These are phyloP conservation scores for Pichia sp. DNA, from an alignment of 1,139 yeast species.

Conservation along the genomic window DNA sequence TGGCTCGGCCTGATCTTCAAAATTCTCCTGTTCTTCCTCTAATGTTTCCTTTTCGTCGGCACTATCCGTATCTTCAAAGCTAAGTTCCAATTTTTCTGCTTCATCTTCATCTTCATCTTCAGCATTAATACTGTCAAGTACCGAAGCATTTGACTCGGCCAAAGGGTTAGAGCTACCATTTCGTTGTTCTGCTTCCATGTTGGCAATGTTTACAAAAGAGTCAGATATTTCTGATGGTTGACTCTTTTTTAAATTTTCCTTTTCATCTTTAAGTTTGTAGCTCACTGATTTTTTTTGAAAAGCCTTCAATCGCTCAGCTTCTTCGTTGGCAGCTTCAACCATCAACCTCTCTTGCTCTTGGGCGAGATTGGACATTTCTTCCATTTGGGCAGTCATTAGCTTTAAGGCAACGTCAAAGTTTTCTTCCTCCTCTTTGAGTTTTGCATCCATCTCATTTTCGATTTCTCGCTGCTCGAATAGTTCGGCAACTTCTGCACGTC, in stretches of 20 bases:
- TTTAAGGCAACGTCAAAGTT: neutral
- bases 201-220: neutral
- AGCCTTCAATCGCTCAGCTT: neutral
- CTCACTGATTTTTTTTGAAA: neutral
- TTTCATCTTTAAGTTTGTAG: neutral
- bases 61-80: conserved; percentile 4
- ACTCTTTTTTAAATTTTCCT: neutral
- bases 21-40: neutral
- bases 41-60: conserved; percentile 5
- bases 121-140: no score
- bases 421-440: conserved; percentile 2
- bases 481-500: conserved; percentile 1
- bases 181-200: neutral
- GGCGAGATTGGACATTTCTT: conserved; percentile 5
- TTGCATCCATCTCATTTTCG: conserved; percentile 7
- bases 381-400: conserved; percentile 1
- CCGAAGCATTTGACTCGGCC: no score
- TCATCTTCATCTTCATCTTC: neutral
- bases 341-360: conserved; percentile 1
- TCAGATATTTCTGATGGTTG: neutral
- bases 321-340: conserved; percentile 7
- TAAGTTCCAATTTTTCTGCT: neutral
- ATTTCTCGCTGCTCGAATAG: conserved; percentile 1
- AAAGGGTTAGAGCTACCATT: neutral
- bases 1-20: neutral